Evolutionary conservation across 176 grass and related monocot genomes (phyloP), one percentile per base, ranked within the genome.

Genomic region (Triticum turgidum): DNA sequence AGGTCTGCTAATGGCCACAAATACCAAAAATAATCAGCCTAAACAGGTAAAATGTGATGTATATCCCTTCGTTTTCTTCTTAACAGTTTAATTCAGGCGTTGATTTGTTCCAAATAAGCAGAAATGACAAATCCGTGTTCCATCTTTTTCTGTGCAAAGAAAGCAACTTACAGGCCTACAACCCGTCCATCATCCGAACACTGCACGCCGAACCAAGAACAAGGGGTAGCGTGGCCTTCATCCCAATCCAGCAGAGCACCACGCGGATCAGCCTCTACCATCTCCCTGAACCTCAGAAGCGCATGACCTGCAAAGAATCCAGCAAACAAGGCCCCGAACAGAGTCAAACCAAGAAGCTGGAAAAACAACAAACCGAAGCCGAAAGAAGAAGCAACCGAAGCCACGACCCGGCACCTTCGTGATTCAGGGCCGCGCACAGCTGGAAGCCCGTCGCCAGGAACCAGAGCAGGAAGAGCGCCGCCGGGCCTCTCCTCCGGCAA

Each of bases 111-210:
- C 15, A 61, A 22, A 29, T 7, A 33, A 30, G 45, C 13, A 76
- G 72, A 82, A 79, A 30, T 22, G 9, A 1, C 7, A 51, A 22
- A 29, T 77, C 20, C 8, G 27, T 27, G 13, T 47, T 18, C 20
- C 42, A 9, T 44, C 14, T 58, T 25, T 24, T 67, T 9, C 51
- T 77, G 49, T 6, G 37, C 20, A 34, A n/a, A 35, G 41, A 51
- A 12, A 63, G 52, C 22, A 42, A 96, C 96, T 98, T 89, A 98
- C 96, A 94, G 67, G 65, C 76, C 22, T 45, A 80, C 4, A 35
- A 91, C 82, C 85, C 45, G 83, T 21, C 88, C 90, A 90, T 92
- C 88, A 18, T 32, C 27, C 6, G 96, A 94, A 79, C 93, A 96
- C 27, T 65, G 85, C 10, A 91, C 88, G 61, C 88, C 82, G 15